phyloP scores from a whole-genome alignment of 2,329 filamentous ascomycete genomes.

The Alternaria sp. region DNA sequence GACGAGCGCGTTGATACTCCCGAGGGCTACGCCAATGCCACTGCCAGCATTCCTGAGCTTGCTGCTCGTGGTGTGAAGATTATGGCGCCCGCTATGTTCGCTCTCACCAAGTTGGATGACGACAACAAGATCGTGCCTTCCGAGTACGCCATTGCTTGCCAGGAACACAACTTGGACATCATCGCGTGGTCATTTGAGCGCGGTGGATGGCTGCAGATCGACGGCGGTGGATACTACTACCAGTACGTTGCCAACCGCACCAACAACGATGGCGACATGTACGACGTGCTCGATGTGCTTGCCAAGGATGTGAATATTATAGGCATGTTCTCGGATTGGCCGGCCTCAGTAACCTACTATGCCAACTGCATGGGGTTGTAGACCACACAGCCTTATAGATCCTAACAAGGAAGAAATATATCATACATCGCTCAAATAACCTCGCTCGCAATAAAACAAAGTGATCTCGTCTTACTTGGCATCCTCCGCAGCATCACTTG shows the following conservation, averaged over 20 bases:
- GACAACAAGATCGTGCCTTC: constrained; percentile 66
- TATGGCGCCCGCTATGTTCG: constrained; percentile 68
- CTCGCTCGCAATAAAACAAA: neutral
- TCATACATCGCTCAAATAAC: neutral
- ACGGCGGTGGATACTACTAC: constrained; percentile 51
- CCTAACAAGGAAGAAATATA: neutral
- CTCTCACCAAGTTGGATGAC: constrained; percentile 61
- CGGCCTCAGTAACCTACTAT: constrained; percentile 71
- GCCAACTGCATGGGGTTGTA: constrained; percentile 69
- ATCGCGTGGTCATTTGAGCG: constrained; percentile 74
- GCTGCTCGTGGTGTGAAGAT: constrained; percentile 65
- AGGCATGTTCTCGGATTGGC: constrained; percentile 74
- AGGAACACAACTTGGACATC: constrained; percentile 67
- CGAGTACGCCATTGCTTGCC: constrained; percentile 66
- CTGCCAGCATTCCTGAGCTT: constrained; percentile 63
- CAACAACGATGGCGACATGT: constrained; percentile 69
- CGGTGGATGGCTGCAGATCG: constrained; percentile 64
- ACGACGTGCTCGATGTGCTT: constrained; percentile 69
- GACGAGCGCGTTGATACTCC: constrained; percentile 63
- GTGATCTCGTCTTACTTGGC: neutral
- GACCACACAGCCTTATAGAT: neutral
- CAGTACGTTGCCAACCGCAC: constrained; percentile 54
- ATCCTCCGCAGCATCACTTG: neutral
- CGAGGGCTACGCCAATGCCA: constrained; percentile 60
- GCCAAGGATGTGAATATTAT: constrained; percentile 65